These are phyloP conservation scores for Coprinopsis strossmayeri DNA, from an alignment of 768 basidiomycete species.

Conservation along the genomic window DNA sequence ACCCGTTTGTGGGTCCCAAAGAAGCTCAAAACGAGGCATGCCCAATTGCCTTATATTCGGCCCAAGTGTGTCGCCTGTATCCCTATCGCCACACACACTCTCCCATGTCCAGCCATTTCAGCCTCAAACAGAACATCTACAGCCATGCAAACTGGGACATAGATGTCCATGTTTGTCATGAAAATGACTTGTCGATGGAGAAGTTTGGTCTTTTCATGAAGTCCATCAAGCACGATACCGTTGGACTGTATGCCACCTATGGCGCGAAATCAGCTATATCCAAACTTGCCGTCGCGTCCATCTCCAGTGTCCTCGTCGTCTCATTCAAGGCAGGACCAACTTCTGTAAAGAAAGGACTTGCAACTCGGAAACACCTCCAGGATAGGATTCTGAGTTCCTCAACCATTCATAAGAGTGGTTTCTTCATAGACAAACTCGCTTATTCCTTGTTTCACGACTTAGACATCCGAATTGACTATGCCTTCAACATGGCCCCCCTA, in stretches of 20 bases:
- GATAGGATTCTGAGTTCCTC: constrained; percentile 25
- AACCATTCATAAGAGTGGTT: constrained; percentile 27
- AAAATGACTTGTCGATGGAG: constrained; percentile 17
- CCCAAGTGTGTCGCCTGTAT: neutral
- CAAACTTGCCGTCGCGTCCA: constrained; percentile 33
- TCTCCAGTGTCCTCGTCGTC: constrained; percentile 28
- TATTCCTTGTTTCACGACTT: constrained; percentile 33
- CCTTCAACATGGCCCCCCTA: constrained; percentile 6
- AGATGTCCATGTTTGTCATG: constrained; percentile 20
- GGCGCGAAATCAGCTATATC: constrained; percentile 26
- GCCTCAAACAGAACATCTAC: constrained; percentile 29
- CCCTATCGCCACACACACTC: neutral
- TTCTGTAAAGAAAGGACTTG: neutral
- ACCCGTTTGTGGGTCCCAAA: too few relatives aligned
- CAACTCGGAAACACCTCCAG: constrained; percentile 20
- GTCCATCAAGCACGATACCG: constrained; percentile 15
- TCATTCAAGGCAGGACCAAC: constrained; percentile 9
- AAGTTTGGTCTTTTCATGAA: constrained; percentile 24
- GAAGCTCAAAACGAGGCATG: neutral
- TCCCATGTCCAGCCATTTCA: constrained; percentile 17
- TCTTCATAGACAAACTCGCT: constrained; percentile 41
- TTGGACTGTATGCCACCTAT: constrained; percentile 41
- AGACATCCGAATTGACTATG: constrained; percentile 24
- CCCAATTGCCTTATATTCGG: neutral
- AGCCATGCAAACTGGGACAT: constrained; percentile 18